Percentiles rank a stretch among this genome's conserved stretches.
These are phyloP conservation scores for Pilaira anomala DNA, from an alignment of 192 early-diverging fungal species.

Conservation along the genomic window DNA sequence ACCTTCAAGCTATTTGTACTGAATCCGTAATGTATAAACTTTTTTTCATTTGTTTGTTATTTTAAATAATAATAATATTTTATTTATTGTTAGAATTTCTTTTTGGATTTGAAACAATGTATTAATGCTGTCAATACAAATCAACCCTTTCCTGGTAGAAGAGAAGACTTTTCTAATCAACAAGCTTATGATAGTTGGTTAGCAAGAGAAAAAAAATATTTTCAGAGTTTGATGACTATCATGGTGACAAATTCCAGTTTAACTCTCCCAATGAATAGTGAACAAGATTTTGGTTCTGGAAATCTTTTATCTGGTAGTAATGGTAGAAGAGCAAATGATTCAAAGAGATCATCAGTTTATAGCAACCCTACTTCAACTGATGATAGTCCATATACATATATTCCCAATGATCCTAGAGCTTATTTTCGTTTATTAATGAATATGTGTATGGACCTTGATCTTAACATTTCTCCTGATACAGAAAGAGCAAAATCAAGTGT, in stretches of 20 bases:
- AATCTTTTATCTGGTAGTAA: slow-evolving; percentile 15
- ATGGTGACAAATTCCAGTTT: slow-evolving; percentile 37
- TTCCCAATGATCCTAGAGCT: slow-evolving; percentile 55
- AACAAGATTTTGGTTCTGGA: slow-evolving; percentile 20
- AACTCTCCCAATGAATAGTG: slow-evolving; percentile 14
- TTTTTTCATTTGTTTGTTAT: background rate
- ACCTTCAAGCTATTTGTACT: slow-evolving; percentile 42
- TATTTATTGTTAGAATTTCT: slow-evolving; percentile 31
- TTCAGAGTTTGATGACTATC: slow-evolving; percentile 44
- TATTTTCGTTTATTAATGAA: slow-evolving; percentile 60
- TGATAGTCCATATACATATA: slow-evolving; percentile 45
- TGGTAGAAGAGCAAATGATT: background rate
- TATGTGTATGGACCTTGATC: slow-evolving; percentile 62
- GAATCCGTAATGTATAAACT: slow-evolving; percentile 44
- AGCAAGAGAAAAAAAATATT: slow-evolving; percentile 47
- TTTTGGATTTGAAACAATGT: slow-evolving; percentile 50
- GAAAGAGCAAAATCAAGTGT: slow-evolving; percentile 39
- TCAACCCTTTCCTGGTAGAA: slow-evolving; percentile 32
- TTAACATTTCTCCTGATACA: slow-evolving; percentile 31
- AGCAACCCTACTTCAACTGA: background rate
- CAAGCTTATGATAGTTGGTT: slow-evolving; percentile 55
- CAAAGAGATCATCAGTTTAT: background rate
- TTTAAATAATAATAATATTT: background rate
- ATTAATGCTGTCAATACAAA: slow-evolving; percentile 41
- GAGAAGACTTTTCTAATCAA: slow-evolving; percentile 47